Evolutionary conservation across 2,329 filamentous ascomycete genomes (phyloP), one percentile per base, ranked within the genome.

Genomic region (Aspergillus flavus): DNA sequence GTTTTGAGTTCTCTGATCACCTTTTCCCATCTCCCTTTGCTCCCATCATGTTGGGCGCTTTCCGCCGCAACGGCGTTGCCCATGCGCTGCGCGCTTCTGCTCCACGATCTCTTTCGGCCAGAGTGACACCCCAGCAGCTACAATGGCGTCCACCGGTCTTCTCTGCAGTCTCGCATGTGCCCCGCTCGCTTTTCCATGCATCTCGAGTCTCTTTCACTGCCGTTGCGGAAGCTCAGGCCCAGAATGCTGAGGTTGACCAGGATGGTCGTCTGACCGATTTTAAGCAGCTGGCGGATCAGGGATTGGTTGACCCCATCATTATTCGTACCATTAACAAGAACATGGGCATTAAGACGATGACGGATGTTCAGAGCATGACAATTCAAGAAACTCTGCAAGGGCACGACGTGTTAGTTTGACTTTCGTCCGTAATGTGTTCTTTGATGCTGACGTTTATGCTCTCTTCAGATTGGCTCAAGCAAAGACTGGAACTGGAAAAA

Each of bases 401-500:
- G 26, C 86, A 84, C 64, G 94, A 97, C 78, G 84, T 97, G 91
- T 94, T 85, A 82, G 91, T 68, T 55, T 61, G 7, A 52, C 46
- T 43, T 41, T 57, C 19, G 14, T 54, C 55, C 57, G 12, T 12
- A 34, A 26, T n/a, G n/a, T n/a, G 23, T 46, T 52, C 36, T 55
- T 54, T 36, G 4, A 79, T 55, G 55, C 67, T 72, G 59, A 72
- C 50, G 39, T 60, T 41, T 34, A 36, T 61, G 54, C 14, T 65
- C 57, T 57, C 60, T 64, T 64, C 72, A 92, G 91, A 71, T 85
- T 98, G 69, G 95, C 94, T 54, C 95, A 98, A 82, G 95, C 95
- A 64, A 97, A 92, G 81, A 99, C 95, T 10, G 95, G 95, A 75
- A 98, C 95, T 4, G 95, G 95, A 75, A 99, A 99, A 82, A 99